These are phyloP conservation scores for Gamarada debralockiae DNA, from an alignment of 495 filamentous ascomycete genomes.

Conservation along the genomic window DNA sequence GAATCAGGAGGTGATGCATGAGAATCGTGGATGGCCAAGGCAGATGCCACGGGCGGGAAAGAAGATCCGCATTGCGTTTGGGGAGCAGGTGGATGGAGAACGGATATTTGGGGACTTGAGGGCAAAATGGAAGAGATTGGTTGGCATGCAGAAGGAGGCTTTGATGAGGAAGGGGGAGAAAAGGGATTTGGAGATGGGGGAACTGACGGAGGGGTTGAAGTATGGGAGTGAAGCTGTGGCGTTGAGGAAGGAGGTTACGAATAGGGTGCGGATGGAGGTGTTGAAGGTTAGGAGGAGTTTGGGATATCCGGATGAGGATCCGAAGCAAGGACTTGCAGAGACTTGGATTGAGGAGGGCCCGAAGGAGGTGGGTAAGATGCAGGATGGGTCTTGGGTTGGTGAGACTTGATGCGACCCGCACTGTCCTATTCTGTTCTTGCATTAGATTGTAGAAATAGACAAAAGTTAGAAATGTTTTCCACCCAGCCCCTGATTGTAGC, in stretches of 20 bases:
- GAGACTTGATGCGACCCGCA: conserved; percentile 19
- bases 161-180: conserved; percentile 16
- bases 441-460: too few species aligned
- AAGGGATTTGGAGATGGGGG: conserved; percentile 43
- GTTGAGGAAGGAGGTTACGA: conserved; percentile 78
- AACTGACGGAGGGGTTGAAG: conserved; percentile 66
- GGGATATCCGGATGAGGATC: conserved; percentile 76
- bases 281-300: conserved; percentile 65
- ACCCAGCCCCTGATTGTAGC: too few species aligned
- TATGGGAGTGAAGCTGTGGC: conserved; percentile 68
- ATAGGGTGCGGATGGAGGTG: conserved; percentile 72
- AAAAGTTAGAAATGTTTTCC: too few species aligned
- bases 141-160: conserved; percentile 27
- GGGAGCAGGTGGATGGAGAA: conserved; percentile 57
- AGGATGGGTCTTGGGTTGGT: conserved; percentile 23
- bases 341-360: conserved; percentile 38
- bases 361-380: conserved; percentile 21
- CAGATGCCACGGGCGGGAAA: conserved; percentile 76
- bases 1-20: conserved; percentile 78
- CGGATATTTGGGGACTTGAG: conserved; percentile 63
- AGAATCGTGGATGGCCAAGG: conserved; percentile 71
- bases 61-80: conserved; percentile 70
- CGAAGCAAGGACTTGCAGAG: conserved; percentile 39
- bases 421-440: not conserved
- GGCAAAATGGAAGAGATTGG: conserved; percentile 62